Percentiles rank a stretch among this genome's conserved stretches.
phyloP scores from a whole-genome alignment of 139 green algal species.

The Pseudopediastrum boryanum region DNA sequence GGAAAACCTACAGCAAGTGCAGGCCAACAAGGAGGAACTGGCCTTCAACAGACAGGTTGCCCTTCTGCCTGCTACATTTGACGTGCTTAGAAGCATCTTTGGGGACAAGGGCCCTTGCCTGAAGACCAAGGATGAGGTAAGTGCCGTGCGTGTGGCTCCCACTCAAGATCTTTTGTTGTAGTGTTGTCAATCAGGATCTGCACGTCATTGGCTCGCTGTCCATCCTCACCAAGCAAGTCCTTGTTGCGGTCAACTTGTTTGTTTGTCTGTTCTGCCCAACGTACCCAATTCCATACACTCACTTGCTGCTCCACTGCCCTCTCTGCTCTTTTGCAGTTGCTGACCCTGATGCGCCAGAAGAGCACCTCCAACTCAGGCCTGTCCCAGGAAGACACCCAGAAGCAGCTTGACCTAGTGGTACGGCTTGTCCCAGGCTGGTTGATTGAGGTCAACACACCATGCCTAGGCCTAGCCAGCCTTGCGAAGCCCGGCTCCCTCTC shows the following conservation, averaged over 20 bases:
- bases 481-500: no score
- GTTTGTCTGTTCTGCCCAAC: background rate
- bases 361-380: slow-evolving; percentile 30
- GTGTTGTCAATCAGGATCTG: background rate
- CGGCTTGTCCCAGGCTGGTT: slow-evolving; percentile 28
- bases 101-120: slow-evolving; percentile 33
- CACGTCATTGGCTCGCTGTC: background rate
- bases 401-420: slow-evolving; percentile 26
- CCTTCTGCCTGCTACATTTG: slow-evolving; percentile 23
- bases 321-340: slow-evolving; percentile 1
- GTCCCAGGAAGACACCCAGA: slow-evolving; percentile 4
- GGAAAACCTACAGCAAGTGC: slow-evolving; percentile 1
- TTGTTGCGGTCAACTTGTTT: background rate
- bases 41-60: background rate
- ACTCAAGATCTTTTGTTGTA: background rate
- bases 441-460: background rate
- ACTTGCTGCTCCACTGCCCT: background rate
- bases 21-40: background rate
- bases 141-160: background rate
- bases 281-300: background rate
- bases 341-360: slow-evolving; percentile 27
- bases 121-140: slow-evolving; percentile 20
- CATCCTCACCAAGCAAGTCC: background rate
- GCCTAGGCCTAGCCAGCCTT: slow-evolving; percentile 20
- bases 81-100: slow-evolving; percentile 31